Percentiles rank a stretch among this genome's conserved stretches.
phyloP scores from a whole-genome alignment of 164 flowering plant species.

The Magnolia changhungtana region DNA sequence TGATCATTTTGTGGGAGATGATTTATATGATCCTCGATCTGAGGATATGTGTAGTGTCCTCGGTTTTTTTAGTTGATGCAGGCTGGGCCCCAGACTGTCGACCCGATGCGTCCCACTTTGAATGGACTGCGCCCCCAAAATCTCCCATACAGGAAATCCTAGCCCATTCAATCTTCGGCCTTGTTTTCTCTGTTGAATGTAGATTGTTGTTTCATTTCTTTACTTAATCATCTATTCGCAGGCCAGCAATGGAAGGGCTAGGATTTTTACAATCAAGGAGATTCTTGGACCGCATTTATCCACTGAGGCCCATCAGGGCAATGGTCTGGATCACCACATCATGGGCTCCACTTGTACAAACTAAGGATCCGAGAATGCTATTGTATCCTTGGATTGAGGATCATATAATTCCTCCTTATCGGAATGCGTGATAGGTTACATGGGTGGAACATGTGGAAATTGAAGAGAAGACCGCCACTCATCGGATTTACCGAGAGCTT shows the following conservation, averaged over 20 bases:
- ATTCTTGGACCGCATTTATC: no score
- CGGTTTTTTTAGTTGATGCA: neutral
- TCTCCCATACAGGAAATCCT: neutral
- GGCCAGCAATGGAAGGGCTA: no score
- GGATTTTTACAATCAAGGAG: no score
- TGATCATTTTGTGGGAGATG: neutral
- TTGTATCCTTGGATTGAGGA: neutral
- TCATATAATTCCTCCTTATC: neutral
- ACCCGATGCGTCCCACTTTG: no score
- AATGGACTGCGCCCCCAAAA: neutral
- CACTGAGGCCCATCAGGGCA: neutral
- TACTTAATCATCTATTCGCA: no score
- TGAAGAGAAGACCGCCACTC: conserved; percentile 33
- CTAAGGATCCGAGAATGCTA: neutral
- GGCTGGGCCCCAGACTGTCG: no score
- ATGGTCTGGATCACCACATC: neutral
- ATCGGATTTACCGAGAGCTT: conserved; percentile 34
- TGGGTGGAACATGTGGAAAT: conserved; percentile 58
- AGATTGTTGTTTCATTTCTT: neutral
- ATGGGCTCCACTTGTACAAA: neutral
- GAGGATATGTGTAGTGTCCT: neutral
- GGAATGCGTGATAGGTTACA: conserved; percentile 29
- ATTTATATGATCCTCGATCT: neutral
- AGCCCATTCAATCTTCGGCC: neutral
- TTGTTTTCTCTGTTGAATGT: neutral